Evolutionary conservation across 805 yeast species (phyloP).

Genomic region (Priceomyces medius): DNA sequence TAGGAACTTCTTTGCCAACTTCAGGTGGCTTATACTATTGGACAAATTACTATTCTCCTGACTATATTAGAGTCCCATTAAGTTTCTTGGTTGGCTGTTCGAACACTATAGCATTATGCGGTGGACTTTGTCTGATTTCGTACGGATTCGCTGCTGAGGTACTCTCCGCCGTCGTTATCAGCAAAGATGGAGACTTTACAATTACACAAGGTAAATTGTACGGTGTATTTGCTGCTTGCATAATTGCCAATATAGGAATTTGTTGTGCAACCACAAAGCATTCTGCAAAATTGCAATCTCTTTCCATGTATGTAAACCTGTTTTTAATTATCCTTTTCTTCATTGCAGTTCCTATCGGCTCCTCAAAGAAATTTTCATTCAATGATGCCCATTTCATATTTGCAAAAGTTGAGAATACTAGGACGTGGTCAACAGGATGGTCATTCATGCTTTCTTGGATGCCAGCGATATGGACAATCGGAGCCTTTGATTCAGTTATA

Average conservation of each 20-base stretch:
- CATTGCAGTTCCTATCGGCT: conserved; percentile 67
- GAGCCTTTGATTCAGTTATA: conserved; percentile 69
- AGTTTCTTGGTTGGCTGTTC: conserved; percentile 67
- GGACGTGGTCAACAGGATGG: conserved; percentile 47
- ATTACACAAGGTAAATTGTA: conserved; percentile 55
- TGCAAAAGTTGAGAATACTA: conserved; percentile 48
- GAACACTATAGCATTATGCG: conserved; percentile 63
- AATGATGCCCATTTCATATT: conserved; percentile 46
- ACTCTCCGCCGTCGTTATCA: conserved; percentile 56
- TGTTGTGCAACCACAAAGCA: conserved; percentile 58
- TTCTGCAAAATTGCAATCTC: conserved; percentile 58
- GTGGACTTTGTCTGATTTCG: conserved; percentile 65
- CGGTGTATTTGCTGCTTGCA: conserved; percentile 65
- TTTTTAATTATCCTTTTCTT: conserved; percentile 52
- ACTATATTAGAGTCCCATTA: conserved; percentile 46
- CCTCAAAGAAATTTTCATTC: conserved; percentile 26
- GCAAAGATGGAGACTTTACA: conserved; percentile 53
- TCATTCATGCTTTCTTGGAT: conserved; percentile 55
- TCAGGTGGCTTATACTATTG: conserved; percentile 64
- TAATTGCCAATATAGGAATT: conserved; percentile 49
- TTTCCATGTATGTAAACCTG: conserved; percentile 56
- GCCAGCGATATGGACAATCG: conserved; percentile 76
- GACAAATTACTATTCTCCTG: conserved; percentile 61
- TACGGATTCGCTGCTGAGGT: conserved; percentile 67
- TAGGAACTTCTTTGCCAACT: conserved; percentile 70